These are phyloP conservation scores for Gracilaria vermiculophylla DNA, from an alignment of 23 red algal species.

Conservation along the genomic window DNA sequence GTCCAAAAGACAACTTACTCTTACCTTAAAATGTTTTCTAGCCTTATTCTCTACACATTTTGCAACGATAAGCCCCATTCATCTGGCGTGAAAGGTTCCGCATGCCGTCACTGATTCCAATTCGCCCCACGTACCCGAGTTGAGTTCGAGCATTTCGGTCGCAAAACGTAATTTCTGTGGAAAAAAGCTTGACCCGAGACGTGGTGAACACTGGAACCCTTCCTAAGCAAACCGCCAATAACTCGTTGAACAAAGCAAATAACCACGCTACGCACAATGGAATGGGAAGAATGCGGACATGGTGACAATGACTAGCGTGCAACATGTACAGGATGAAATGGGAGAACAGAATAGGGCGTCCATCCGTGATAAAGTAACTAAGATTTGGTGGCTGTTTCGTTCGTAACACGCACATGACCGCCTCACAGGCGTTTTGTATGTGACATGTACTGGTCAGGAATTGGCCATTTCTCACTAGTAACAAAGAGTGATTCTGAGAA, in stretches of 20 bases:
- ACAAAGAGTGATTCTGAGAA: background rate
- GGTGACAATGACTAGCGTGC: background rate
- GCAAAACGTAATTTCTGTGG: slow-evolving; percentile 18
- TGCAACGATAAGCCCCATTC: background rate
- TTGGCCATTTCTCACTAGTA: slow-evolving; percentile 18
- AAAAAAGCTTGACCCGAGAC: slow-evolving; percentile 7
- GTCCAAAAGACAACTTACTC: background rate
- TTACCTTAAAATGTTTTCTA: background rate
- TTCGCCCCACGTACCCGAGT: slow-evolving; percentile 36
- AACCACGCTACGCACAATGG: slow-evolving; percentile 34
- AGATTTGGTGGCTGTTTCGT: background rate
- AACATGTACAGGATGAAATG: slow-evolving; percentile 16
- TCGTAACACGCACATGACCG: slow-evolving; percentile 22
- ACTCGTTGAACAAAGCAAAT: slow-evolving; percentile 25
- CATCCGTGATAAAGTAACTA: slow-evolving; percentile 53
- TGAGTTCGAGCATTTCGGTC: slow-evolving; percentile 15
- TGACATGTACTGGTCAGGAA: slow-evolving; percentile 50
- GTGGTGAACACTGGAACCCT: slow-evolving; percentile 17
- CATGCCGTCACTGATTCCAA: slow-evolving; percentile 10
- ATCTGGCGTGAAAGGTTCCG: background rate
- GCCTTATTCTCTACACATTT: background rate
- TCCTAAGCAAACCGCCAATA: slow-evolving; percentile 8
- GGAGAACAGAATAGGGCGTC: slow-evolving; percentile 5
- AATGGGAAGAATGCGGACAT: background rate
- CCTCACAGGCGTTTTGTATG: slow-evolving; percentile 46